Evolutionary conservation across 1,139 yeast genomes (phyloP), one percentile per base, ranked within the genome.

Genomic region (Yamadazyma siamensis): DNA sequence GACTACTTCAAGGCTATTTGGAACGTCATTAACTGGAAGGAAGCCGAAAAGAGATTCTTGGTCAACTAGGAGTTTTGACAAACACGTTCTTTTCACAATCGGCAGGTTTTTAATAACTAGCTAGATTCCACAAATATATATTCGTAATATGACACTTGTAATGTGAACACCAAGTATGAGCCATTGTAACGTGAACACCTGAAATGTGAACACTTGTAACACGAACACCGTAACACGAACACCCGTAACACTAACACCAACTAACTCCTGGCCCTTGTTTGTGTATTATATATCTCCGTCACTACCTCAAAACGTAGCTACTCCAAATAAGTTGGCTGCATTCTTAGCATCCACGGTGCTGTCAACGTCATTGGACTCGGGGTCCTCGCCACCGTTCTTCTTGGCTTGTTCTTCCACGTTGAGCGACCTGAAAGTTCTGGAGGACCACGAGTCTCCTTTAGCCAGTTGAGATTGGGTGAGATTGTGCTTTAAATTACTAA

Each of bases 261-360:
- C n/a, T n/a, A n/a, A n/a, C n/a, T n/a, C n/a, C n/a, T n/a, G n/a
- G n/a, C n/a, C n/a, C n/a, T n/a, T n/a, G n/a, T n/a, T n/a, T n/a
- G n/a, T 13, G 6, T 26, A 25, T n/a, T 25, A 13, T 5, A 16
- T 6, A 6, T 15, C 9, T 14, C 10, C 25, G 8, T n/a, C n/a
- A 18, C 7, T 17, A 15, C 18, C 7, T 40, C 56, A 80, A 48
- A 85, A 86, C 1, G 86, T 79, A 2, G 91, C 80, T 2, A 80
- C 80, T 2, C 95, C 94, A 25, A 88, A 63, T 25, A 88, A 50
- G 28, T 76, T 65, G 2, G 95, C 96, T 1, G 95, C 96, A 49
- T 78, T 80, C 42, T 76, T 77, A 1, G 95, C 94, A 58, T 86
- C 91, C 5, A 86, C 75, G 2, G 59, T 19, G 19, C 21, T 29